Evolutionary conservation across 2,329 filamentous ascomycete genomes (phyloP).

Genomic region (Mycocentrospora acerina): DNA sequence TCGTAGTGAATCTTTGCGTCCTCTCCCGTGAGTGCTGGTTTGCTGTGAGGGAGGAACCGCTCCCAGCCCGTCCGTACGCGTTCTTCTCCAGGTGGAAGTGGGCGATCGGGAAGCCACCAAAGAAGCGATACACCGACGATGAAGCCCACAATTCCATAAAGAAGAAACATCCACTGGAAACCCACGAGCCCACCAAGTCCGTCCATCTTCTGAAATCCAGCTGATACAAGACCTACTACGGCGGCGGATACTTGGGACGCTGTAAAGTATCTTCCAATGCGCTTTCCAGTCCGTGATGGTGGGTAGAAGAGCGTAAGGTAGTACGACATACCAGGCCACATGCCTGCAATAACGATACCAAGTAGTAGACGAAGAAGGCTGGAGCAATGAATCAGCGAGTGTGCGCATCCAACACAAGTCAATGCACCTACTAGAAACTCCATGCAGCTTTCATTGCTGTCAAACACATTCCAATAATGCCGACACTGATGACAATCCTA

Average conservation of each 20-base stretch:
- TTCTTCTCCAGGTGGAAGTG: conserved; percentile 68
- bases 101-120: conserved; percentile 90
- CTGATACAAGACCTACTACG: conserved; percentile 85
- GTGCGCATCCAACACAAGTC: neutral
- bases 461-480: conserved; percentile 80
- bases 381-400: neutral
- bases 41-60: conserved; percentile 67
- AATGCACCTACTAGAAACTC: conserved; percentile 69
- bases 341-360: conserved; percentile 83
- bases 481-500: conserved; percentile 83
- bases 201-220: conserved; percentile 91
- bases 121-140: conserved; percentile 71
- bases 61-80: conserved; percentile 55
- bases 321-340: conserved; percentile 96
- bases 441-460: conserved; percentile 78
- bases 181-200: conserved; percentile 73
- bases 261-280: conserved; percentile 88
- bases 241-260: conserved; percentile 86
- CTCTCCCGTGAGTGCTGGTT: conserved; percentile 71
- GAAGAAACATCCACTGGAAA: conserved; percentile 89
- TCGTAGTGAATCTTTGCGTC: conserved; percentile 82
- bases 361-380: conserved; percentile 78
- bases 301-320: conserved; percentile 92
- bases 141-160: conserved; percentile 77
- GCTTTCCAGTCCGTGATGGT: conserved; percentile 79